Percentiles rank a stretch among this genome's conserved stretches.
These are phyloP conservation scores for Trichophaea hybrida DNA, from an alignment of 2,329 filamentous ascomycete species.

Conservation along the genomic window DNA sequence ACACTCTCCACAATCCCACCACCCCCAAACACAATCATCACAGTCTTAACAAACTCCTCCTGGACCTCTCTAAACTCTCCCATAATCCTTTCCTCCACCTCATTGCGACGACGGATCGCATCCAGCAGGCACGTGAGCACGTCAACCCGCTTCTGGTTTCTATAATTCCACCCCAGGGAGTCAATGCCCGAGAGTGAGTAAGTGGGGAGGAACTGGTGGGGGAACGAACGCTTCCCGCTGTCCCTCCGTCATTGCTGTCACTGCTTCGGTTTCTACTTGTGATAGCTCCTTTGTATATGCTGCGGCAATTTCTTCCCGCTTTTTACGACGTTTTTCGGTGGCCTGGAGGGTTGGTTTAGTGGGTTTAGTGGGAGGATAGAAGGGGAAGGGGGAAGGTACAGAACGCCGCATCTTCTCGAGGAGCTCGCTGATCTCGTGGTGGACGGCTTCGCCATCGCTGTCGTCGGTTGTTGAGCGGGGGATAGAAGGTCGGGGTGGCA, in stretches of 20 bases:
- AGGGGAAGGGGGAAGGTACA: neutral
- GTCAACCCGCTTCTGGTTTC: no score
- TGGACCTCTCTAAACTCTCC: neutral
- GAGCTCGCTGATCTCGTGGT: neutral
- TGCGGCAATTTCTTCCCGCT: neutral
- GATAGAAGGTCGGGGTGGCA: neutral
- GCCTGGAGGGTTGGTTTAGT: neutral
- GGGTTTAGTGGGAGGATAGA: neutral
- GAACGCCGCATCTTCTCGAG: neutral
- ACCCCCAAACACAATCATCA: no score
- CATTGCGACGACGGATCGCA: neutral
- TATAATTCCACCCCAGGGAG: no score
- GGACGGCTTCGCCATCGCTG: neutral
- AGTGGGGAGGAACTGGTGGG: neutral
- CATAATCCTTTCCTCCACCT: neutral
- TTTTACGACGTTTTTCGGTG: neutral
- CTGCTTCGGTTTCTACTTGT: neutral
- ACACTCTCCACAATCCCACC: neutral
- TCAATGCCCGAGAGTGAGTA: no score
- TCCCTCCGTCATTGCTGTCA: neutral
- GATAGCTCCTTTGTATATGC: neutral
- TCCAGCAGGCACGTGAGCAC: neutral
- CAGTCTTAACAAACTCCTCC: no score
- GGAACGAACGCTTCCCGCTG: neutral
- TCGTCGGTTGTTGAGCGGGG: neutral